Conservation (phyloP, 2,329 filamentous ascomycete species). For the Sclerotinia trifoliorum region DNA sequence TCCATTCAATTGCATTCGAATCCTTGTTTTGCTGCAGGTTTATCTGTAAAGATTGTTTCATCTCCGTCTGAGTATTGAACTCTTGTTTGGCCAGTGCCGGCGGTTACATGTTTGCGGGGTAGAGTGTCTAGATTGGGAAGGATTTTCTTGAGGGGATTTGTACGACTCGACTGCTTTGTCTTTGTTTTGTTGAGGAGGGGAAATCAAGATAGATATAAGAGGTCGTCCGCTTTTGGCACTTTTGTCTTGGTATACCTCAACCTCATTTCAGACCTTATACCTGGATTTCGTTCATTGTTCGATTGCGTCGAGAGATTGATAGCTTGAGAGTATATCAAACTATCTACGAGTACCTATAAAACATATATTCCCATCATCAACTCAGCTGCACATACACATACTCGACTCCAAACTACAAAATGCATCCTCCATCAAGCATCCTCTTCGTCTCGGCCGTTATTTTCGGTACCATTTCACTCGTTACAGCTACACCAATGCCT, state of each 20-base stretch:
- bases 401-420: constrained; percentile 3
- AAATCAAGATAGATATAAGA: constrained; percentile 3
- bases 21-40: background rate
- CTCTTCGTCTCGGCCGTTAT: constrained; percentile 17
- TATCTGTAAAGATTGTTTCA: constrained; percentile 2
- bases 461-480: constrained; percentile 13
- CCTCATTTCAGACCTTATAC: background rate
- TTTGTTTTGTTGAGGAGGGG: background rate
- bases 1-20: background rate
- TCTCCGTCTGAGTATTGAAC: background rate
- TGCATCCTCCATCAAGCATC: constrained; percentile 5
- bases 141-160: background rate
- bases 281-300: background rate
- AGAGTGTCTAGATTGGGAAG: background rate
- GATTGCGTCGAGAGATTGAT: background rate
- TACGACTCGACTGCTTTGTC: background rate
- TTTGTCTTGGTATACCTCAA: background rate
- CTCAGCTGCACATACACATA: background rate
- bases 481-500: constrained; percentile 17
- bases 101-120: background rate
- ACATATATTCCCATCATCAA: background rate
- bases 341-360: too few species aligned
- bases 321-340: background rate
- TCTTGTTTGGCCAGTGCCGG: background rate
- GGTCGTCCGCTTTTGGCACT: background rate